A percentile compares a stretch with the other conserved stretches of the same genome.
Conservation (phyloP, 75 land plant species). For the Selaginella tamariscina region DNA sequence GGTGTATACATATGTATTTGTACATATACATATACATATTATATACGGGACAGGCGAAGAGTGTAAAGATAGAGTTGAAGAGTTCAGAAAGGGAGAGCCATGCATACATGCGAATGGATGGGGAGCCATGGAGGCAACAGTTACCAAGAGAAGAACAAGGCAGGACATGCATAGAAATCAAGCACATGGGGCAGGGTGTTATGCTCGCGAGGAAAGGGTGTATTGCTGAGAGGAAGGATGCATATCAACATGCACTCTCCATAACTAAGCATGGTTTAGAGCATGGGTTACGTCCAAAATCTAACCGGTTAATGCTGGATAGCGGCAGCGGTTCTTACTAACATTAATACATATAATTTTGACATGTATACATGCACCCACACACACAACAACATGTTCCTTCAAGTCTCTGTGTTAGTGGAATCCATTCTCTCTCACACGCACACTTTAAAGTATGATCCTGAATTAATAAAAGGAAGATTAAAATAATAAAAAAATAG, state of each 20-base stretch:
- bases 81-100: conserved; percentile 39
- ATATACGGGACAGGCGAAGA: conserved; percentile 38
- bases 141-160: conserved; percentile 60
- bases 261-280: not conserved
- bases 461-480: too few species aligned
- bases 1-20: not conserved
- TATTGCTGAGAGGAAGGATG: conserved; percentile 36
- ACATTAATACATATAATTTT: not conserved
- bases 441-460: too few species aligned
- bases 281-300: not conserved
- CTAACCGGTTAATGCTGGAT: not conserved
- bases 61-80: conserved; percentile 71
- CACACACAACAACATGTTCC: too few species aligned
- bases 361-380: too few species aligned
- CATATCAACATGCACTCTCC: not conserved
- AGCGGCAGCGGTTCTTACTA: not conserved
- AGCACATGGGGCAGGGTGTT: conserved; percentile 67
- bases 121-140: conserved; percentile 96
- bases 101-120: conserved; percentile 90
- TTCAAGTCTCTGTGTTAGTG: too few species aligned
- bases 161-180: conserved; percentile 58
- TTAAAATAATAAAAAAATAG: too few species aligned
- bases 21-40: not conserved
- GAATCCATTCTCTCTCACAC: too few species aligned
- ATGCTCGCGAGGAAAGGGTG: conserved; percentile 57